A percentile compares a stretch with the other conserved stretches of the same genome.
phyloP scores from a whole-genome alignment of 176 grass and related monocot species.

The Typha latifolia region DNA sequence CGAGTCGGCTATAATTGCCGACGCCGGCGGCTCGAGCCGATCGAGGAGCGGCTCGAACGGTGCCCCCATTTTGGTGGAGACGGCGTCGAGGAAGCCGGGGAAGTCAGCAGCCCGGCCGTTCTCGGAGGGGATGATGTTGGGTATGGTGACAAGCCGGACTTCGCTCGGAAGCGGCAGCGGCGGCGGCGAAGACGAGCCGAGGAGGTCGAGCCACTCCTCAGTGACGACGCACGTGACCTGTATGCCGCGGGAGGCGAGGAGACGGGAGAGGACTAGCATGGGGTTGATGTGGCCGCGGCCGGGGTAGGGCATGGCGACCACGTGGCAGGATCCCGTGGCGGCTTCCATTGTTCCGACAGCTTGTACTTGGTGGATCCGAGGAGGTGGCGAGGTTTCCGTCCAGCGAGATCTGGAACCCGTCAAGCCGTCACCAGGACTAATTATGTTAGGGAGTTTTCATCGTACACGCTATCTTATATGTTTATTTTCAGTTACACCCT shows the following conservation, averaged over 20 bases:
- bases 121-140: slow-evolving; percentile 67
- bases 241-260: slow-evolving; percentile 36
- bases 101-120: slow-evolving; percentile 40
- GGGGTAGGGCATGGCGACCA: slow-evolving; percentile 57
- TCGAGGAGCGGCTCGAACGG: slow-evolving; percentile 51
- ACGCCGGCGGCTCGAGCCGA: slow-evolving; percentile 22
- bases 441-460: too few relatives aligned
- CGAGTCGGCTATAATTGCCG: slow-evolving; percentile 35
- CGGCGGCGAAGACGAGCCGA: neutral
- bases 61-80: slow-evolving; percentile 37
- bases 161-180: slow-evolving; percentile 7
- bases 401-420: too few relatives aligned
- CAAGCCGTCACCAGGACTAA: too few relatives aligned
- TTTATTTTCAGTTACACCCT: too few relatives aligned
- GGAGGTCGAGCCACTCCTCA: slow-evolving; percentile 53
- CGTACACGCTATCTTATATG: too few relatives aligned
- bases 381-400: too few relatives aligned
- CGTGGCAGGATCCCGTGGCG: slow-evolving; percentile 20
- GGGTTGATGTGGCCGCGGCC: slow-evolving; percentile 62
- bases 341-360: neutral
- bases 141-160: slow-evolving; percentile 41
- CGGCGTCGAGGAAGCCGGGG: slow-evolving; percentile 46
- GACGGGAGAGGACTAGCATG: slow-evolving; percentile 45
- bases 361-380: too few relatives aligned
- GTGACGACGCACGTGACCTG: slow-evolving; percentile 50